These are phyloP conservation scores for Lanmaoa rubissima DNA, from an alignment of 768 basidiomycete genomes.

Conservation along the genomic window DNA sequence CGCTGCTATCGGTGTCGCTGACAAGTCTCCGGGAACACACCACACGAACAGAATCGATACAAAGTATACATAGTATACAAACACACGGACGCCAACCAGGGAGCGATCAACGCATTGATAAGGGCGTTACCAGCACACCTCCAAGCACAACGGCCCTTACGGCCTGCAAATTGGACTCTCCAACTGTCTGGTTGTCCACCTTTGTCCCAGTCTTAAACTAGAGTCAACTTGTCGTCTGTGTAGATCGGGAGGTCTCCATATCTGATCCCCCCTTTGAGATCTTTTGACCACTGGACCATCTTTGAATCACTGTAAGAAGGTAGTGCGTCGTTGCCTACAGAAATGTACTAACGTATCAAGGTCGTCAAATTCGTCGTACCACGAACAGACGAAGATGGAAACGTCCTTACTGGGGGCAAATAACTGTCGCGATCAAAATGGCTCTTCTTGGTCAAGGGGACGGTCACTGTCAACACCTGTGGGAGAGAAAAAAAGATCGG, in stretches of 20 bases:
- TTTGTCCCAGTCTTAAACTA: conserved; percentile 1
- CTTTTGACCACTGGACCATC: conserved; percentile 27
- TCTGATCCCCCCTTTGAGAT: conserved; percentile 27
- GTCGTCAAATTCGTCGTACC: background rate
- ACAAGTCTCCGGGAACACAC: background rate
- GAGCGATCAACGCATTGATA: conserved; percentile 20
- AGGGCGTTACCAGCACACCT: conserved; percentile 11
- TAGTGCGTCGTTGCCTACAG: conserved; percentile 34
- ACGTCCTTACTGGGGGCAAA: conserved; percentile 40
- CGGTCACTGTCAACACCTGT: conserved; percentile 40
- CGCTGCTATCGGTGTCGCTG: background rate
- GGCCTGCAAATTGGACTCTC: conserved; percentile 5
- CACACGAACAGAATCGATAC: background rate
- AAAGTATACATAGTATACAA: conserved; percentile 1
- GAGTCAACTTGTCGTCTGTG: conserved; percentile 32
- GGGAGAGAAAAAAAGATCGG: background rate
- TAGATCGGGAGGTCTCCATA: conserved; percentile 44
- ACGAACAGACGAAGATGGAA: background rate
- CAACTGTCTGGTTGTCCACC: background rate
- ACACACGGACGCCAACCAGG: background rate
- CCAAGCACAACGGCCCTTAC: background rate
- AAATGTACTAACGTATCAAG: conserved; percentile 36
- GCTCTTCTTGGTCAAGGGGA: conserved; percentile 33
- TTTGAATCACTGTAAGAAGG: conserved; percentile 32
- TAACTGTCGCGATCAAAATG: conserved; percentile 42